These are phyloP conservation scores for Circinella minor DNA, from an alignment of 371 early-diverging fungal genomes.

Conservation along the genomic window DNA sequence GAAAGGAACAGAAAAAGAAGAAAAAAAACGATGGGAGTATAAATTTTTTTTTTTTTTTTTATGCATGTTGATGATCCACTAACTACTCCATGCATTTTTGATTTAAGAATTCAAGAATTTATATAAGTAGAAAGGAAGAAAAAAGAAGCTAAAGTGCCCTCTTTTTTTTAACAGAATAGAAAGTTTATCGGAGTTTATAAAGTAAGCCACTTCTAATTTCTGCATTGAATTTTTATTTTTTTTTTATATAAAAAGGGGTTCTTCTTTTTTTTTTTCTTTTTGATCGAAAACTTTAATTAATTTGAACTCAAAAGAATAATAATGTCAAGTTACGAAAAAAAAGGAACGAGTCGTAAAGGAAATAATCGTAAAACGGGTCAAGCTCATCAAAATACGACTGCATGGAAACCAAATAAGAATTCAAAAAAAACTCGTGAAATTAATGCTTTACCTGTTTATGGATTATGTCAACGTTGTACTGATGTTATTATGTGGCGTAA, in stretches of 20 bases:
- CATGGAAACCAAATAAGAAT: conserved; percentile 87
- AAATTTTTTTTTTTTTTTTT: no score
- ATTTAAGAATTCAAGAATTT: no score
- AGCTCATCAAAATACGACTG: conserved; percentile 88
- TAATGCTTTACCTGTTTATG: conserved; percentile 80
- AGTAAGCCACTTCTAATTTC: no score
- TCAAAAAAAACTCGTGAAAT: conserved; percentile 82
- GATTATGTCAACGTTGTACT: conserved; percentile 88
- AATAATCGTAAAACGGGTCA: conserved; percentile 78
- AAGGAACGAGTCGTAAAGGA: conserved; percentile 58
- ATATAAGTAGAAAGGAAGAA: no score
- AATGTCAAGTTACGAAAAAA: conserved; percentile 41
- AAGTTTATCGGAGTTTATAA: no score
- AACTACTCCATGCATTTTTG: no score
- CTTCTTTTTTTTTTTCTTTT: not conserved
- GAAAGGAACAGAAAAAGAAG: no score
- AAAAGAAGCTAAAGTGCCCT: no score
- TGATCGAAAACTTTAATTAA: not conserved
- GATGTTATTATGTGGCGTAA: conserved; percentile 93
- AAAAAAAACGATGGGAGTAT: no score
- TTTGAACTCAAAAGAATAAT: not conserved
- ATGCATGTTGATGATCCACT: no score
- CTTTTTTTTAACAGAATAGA: no score
- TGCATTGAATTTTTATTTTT: no score
- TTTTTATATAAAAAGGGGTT: not conserved